Evolutionary conservation across 176 grass and related monocot genomes (phyloP).

Genomic region (Paspalum notatum): DNA sequence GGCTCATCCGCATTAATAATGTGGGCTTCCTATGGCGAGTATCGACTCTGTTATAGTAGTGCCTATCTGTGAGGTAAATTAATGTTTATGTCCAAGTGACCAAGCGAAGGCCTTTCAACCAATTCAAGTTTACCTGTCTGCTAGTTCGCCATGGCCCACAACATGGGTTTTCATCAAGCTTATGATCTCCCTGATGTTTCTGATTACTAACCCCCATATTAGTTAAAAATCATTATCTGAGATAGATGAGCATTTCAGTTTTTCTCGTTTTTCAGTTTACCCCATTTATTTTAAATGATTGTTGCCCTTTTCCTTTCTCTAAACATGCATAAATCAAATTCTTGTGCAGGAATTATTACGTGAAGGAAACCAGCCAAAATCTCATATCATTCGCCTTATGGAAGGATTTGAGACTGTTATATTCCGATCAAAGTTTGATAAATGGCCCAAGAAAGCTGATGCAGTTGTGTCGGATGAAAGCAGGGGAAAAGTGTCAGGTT

Average conservation of each 20-base stretch:
- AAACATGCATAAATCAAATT: neutral
- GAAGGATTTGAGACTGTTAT: conserved; percentile 94
- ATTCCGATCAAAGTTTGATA: conserved; percentile 87
- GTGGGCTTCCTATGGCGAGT: neutral
- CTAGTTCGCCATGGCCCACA: neutral
- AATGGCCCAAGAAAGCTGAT: conserved; percentile 94
- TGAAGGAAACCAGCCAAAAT: conserved; percentile 61
- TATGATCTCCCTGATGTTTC: neutral
- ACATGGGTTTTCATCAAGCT: neutral
- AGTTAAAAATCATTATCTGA: neutral
- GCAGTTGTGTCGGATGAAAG: conserved; percentile 92
- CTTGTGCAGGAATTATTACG: conserved; percentile 75
- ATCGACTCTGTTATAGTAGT: conserved; percentile 13
- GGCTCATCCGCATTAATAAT: neutral
- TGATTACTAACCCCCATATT: neutral
- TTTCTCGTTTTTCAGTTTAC: neutral
- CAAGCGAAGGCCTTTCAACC: conserved; percentile 7
- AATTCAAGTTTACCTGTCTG: conserved; percentile 3
- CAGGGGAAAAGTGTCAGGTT: conserved; percentile 99
- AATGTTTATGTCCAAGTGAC: neutral
- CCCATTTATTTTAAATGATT: neutral
- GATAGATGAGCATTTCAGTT: neutral
- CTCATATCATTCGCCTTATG: conserved; percentile 86
- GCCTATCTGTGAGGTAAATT: conserved; percentile 4
- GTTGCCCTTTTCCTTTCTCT: neutral